Conservation (phyloP, 768 basidiomycete species). For the Russula vinacea region DNA sequence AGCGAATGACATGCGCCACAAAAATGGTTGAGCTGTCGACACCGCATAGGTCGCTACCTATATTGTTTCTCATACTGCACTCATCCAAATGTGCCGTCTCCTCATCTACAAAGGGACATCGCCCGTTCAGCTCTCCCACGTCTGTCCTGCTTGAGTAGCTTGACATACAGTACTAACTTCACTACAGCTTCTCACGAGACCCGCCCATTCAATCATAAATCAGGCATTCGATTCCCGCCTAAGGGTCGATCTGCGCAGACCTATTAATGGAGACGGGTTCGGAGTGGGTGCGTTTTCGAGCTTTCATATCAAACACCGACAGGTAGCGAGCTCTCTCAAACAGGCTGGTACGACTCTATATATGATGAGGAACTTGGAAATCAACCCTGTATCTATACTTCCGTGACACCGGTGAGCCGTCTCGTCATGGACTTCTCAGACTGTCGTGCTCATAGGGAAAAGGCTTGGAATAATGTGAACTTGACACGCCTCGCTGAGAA, state of each 20-base stretch:
- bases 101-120: slow-evolving; percentile 95
- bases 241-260: slow-evolving; percentile 72
- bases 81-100: slow-evolving; percentile 69
- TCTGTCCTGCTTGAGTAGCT: slow-evolving; percentile 32
- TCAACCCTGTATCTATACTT: slow-evolving; percentile 95
- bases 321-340: slow-evolving; percentile 9
- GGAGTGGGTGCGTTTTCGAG: slow-evolving; percentile 68
- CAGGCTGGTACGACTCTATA: slow-evolving; percentile 92
- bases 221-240: slow-evolving; percentile 95
- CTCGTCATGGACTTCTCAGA: background rate
- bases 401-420: slow-evolving; percentile 78
- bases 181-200: slow-evolving; percentile 78
- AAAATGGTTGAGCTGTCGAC: background rate
- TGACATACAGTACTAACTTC: background rate
- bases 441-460: background rate
- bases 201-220: slow-evolving; percentile 94
- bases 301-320: background rate
- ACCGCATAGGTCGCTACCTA: background rate
- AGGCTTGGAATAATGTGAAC: slow-evolving; percentile 98
- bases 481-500: slow-evolving; percentile 93
- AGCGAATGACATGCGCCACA: background rate
- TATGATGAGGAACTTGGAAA: slow-evolving; percentile 78
- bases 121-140: slow-evolving; percentile 88
- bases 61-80: background rate
- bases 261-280: slow-evolving; percentile 96